Percentiles rank a stretch among this genome's conserved stretches.
phyloP scores from a whole-genome alignment of 2,329 filamentous ascomycete species.

The Cryphonectria carpinicola region DNA sequence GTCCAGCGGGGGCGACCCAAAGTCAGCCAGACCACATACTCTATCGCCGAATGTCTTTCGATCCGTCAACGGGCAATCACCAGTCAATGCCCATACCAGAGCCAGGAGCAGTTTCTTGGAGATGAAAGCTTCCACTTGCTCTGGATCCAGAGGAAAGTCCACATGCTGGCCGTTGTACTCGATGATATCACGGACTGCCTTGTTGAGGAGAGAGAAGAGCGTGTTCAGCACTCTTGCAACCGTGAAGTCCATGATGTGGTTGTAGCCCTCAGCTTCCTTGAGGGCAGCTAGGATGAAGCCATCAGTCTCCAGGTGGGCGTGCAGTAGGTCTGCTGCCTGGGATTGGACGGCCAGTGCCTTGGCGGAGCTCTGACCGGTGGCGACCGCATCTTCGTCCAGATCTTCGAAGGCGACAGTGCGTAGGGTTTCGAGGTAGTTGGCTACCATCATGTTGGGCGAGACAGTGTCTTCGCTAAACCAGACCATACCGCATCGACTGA shows the following conservation, averaged over 20 bases:
- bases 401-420: conserved; percentile 88
- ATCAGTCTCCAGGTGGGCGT: conserved; percentile 75
- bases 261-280: conserved; percentile 74
- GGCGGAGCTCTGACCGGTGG: conserved; percentile 73
- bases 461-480: conserved; percentile 99
- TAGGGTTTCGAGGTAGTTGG: conserved; percentile 85
- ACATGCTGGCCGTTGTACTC: conserved; percentile 95
- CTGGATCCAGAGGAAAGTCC: conserved; percentile 89
- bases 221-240: conserved; percentile 88
- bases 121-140: conserved; percentile 86
- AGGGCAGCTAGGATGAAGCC: conserved; percentile 81
- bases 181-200: conserved; percentile 86
- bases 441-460: conserved; percentile 87
- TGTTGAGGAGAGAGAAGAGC: conserved; percentile 93
- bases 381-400: conserved; percentile 86
- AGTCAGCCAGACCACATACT: conserved; percentile 78
- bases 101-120: conserved; percentile 94
- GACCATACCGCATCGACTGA: conserved; percentile 99
- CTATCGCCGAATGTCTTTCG: conserved; percentile 89
- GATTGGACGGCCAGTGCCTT: conserved; percentile 80
- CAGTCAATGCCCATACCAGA: conserved; percentile 92
- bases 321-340: conserved; percentile 78
- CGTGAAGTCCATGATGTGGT: conserved; percentile 99
- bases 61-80: conserved; percentile 87
- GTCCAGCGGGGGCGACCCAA: conserved; percentile 81